Evolutionary conservation across 768 basidiomycete genomes (phyloP).

Genomic region (Cyathus striatus): DNA sequence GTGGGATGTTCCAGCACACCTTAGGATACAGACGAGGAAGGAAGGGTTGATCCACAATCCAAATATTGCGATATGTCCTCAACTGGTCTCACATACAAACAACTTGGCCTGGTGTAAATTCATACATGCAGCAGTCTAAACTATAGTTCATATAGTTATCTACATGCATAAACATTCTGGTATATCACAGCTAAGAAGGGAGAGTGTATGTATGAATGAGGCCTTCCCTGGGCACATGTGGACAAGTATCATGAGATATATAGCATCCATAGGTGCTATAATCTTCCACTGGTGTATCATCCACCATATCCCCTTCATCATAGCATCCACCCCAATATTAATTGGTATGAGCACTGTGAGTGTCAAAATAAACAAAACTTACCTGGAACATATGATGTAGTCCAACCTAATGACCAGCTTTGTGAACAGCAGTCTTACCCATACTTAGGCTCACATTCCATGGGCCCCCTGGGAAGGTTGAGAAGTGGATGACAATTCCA

Average conservation of each 20-base stretch:
- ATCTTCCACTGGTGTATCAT: conserved; percentile 2
- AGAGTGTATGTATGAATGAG: conserved; percentile 10
- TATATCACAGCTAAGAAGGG: not conserved
- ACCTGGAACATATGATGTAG: conserved; percentile 4
- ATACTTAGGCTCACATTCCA: conserved; percentile 21
- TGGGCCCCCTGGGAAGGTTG: conserved; percentile 16
- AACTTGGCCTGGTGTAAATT: conserved; percentile 8
- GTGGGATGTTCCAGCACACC: too few relatives aligned
- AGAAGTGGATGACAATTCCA: conserved; percentile 20
- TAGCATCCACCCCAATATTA: conserved; percentile 1
- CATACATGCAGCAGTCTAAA: conserved; percentile 6
- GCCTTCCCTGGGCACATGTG: conserved; percentile 5
- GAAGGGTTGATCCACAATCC: too few relatives aligned
- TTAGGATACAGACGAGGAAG: too few relatives aligned
- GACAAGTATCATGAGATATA: conserved; percentile 1
- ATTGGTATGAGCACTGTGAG: not conserved
- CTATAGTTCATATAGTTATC: conserved; percentile 12
- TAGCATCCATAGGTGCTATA: not conserved
- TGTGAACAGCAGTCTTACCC: conserved; percentile 1
- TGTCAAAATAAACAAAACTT: not conserved
- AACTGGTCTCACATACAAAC: conserved; percentile 4
- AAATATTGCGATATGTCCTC: conserved; percentile 2
- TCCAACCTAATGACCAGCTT: conserved; percentile 4
- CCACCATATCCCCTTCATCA: conserved; percentile 1
- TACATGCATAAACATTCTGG: not conserved